Evolutionary conservation across 2,329 filamentous ascomycete genomes (phyloP).

Genomic region (Huntiella abstrusa): DNA sequence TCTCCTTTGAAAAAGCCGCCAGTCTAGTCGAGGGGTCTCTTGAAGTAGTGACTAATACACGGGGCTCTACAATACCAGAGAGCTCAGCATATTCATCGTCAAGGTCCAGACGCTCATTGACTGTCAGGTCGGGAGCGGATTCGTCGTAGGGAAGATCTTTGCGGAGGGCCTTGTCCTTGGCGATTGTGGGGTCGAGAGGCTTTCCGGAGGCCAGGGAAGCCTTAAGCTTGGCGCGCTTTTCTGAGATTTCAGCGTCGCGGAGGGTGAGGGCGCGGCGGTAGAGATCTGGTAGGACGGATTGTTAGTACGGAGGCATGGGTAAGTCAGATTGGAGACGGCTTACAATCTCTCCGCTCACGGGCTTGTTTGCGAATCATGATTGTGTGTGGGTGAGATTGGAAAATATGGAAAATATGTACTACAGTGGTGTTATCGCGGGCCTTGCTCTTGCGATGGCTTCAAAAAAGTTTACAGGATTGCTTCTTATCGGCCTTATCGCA

Average conservation of each 20-base stretch:
- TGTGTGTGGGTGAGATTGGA: background rate
- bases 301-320: background rate
- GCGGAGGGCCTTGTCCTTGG: conserved; percentile 67
- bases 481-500: background rate
- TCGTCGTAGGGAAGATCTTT: conserved; percentile 92
- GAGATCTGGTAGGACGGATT: conserved; percentile 31
- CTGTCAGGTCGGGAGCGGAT: conserved; percentile 46
- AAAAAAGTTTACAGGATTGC: conserved; percentile 11
- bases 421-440: background rate
- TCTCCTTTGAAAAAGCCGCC: conserved; percentile 82
- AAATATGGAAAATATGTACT: background rate
- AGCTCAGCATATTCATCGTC: conserved; percentile 84
- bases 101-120: conserved; percentile 51
- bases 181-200: conserved; percentile 61
- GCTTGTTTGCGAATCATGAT: conserved; percentile 20
- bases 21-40: conserved; percentile 72
- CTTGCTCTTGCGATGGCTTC: background rate
- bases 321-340: conserved; percentile 2
- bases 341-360: conserved; percentile 23
- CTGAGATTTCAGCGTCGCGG: conserved; percentile 77
- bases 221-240: conserved; percentile 76
- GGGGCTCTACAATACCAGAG: conserved; percentile 77
- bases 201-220: conserved; percentile 78
- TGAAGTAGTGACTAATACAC: conserved; percentile 72
- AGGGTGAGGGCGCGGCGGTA: conserved; percentile 77